phyloP scores from a whole-genome alignment of 2,329 filamentous ascomycete species.

The Corinectria fuckeliana region DNA sequence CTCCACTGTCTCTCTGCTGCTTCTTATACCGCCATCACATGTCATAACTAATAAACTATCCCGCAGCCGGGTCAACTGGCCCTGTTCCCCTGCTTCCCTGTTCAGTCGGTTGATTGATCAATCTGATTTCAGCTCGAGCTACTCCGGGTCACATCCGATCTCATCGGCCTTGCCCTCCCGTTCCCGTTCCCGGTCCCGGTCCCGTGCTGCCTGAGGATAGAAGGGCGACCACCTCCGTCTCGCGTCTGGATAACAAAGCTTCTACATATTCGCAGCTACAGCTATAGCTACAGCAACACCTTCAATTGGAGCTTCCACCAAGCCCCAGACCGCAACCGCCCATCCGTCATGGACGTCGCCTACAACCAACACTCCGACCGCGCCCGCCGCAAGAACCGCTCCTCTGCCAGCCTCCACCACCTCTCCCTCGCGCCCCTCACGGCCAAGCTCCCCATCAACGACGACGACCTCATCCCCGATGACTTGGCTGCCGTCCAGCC shows the following conservation, averaged over 20 bases:
- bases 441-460: constrained; percentile 63
- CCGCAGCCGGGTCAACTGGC: constrained; percentile 10
- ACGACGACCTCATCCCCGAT: constrained; percentile 56
- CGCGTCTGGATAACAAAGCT: not conserved
- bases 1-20: constrained; percentile 6
- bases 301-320: not conserved
- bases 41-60: constrained; percentile 21
- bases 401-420: constrained; percentile 64
- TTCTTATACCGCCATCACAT: constrained; percentile 33
- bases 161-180: not conserved
- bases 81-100: not conserved
- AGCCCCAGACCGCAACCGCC: not conserved
- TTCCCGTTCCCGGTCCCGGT: too few species aligned
- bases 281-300: not conserved
- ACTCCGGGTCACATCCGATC: not conserved
- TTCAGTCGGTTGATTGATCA: constrained; percentile 5
- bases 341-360: constrained; percentile 58
- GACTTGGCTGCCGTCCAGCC: constrained; percentile 32
- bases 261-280: too few species aligned
- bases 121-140: constrained; percentile 5
- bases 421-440: constrained; percentile 70
- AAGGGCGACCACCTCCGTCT: not conserved
- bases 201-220: constrained; percentile 8
- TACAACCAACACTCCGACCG: constrained; percentile 67
- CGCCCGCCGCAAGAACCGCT: constrained; percentile 64